Evolutionary conservation across 2,329 filamentous ascomycete species (phyloP).

Genomic region (Corynespora cassiicola): DNA sequence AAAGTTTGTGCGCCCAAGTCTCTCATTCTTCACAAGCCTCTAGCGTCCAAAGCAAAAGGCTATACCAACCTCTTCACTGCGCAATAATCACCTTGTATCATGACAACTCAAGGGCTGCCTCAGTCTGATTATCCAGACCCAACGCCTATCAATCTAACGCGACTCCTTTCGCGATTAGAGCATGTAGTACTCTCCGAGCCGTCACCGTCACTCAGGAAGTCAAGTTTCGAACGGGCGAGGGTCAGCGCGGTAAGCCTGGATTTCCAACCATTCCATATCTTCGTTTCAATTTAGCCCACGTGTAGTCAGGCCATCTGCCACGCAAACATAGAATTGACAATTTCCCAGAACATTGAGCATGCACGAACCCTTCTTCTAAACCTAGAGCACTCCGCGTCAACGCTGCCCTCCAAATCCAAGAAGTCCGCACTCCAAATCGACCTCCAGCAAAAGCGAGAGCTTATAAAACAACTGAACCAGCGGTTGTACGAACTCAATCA

Average conservation of each 20-base stretch:
- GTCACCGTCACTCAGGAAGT: constrained; percentile 65
- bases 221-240: constrained; percentile 70
- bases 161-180: constrained; percentile 71
- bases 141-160: constrained; percentile 60
- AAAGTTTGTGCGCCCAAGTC: too few species aligned
- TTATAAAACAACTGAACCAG: constrained; percentile 70
- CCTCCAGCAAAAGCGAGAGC: constrained; percentile 68
- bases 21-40: too few species aligned
- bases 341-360: constrained; percentile 71
- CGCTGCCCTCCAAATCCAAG: constrained; percentile 49
- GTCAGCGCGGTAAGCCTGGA: constrained; percentile 61
- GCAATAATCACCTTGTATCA: constrained; percentile 8
- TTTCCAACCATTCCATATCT: background rate
- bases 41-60: background rate
- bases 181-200: constrained; percentile 68
- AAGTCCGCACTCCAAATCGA: constrained; percentile 69
- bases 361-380: constrained; percentile 72
- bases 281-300: background rate
- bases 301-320: too few species aligned
- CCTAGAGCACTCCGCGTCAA: constrained; percentile 72
- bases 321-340: constrained; percentile 7
- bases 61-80: background rate
- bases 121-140: constrained; percentile 31
- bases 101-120: constrained; percentile 28
- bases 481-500: constrained; percentile 73